Base-by-base conservation (phyloP, 495 filamentous ascomycete species). In the Cercophora samala region DNA sequence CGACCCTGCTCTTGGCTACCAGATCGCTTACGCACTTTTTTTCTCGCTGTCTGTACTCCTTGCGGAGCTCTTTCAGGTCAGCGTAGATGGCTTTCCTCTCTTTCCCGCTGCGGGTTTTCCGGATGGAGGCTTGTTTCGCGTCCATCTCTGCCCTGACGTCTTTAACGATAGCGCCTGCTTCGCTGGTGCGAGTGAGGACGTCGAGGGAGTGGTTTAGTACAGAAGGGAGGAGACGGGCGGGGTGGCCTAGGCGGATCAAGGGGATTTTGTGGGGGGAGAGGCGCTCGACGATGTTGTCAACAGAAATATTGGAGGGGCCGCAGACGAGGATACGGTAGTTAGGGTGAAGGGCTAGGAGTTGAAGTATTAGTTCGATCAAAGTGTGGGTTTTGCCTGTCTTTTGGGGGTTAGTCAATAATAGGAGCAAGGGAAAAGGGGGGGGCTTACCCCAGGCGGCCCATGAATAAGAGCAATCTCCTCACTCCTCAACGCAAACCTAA, bases 251-350 rank as follows among this genome's bases (percentile, higher is more conserved):
- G 0, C 95, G 90, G 65, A 98, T 85, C 63, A 97, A 90, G 0
- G 94, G 91, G 1, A 98, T 83, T 68, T 90, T 90, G 67, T 91
- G 90, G 0, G 91, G 88, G 0, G 93, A 84, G 0, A 98, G 85
- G 11, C 96, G 87, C 78, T 98, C 94, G n/a, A 97, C 93, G 66
- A 99, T 97, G 73, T 99, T 99, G 81, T 99, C 95, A 1, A 98
- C 95, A 0, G 91, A 93, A 61, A 99, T 92, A 74, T 99, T 99
- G 11, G 91, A 96, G 0, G 95, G 95, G 0, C 95, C 95, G 74
- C 95, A 99, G 21, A 99, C 93, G 3, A 99, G 85, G 18, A 98
- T 79, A 1, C 93, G 86, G 54, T 86, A 84, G 17, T 89, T 87
- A 5, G 84, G 85, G 26, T 29, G 4, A 8, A 11, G 37, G 65